Evolutionary conservation across 495 filamentous ascomycete species (phyloP), one percentile per base, ranked within the genome.

Genomic region (Astrothelium subdiscretum): DNA sequence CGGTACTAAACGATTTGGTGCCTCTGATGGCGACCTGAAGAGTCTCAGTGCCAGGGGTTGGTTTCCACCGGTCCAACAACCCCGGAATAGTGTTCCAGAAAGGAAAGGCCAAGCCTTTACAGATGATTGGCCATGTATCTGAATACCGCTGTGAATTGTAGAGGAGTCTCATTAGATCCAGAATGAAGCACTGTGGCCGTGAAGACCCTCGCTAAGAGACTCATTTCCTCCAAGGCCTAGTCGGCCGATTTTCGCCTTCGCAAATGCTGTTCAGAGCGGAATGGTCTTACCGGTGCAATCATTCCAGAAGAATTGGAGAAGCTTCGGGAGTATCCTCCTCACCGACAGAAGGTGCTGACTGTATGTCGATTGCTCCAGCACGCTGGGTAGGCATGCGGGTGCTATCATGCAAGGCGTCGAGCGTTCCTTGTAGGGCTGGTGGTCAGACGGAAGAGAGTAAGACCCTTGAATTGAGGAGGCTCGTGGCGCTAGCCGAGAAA

Each of bases 281-380:
- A 20, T 27, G 15, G 11, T 20, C 24, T 54, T 20, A 54, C 20
- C 29, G 24, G 29, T 26, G 48, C 8, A 2, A 27, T 29, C 24
- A 24, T 54, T 54, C 48, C 29, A 20, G 48, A 54, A 54, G 6
- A 11, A 20, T 54, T 20, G 20, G 20, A 29, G 48, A 27, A 54
- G 4, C 15, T 54, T 54, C 48, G 48, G 24, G 22, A 54, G 48
- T 26, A 54, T 54, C 48, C 24, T 20, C 20, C 24, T 54, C 48
- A 54, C 48, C 48, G 48, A 54, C 48, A 20, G 48, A 54, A 54
- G 24, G 48, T 54, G 48, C 48, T 54, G 48, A 54, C 48, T 26
- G 48, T 54, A 24, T 54, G 48, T 27, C 22, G 48, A 29, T 29
- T 54, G 48, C 22, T 29, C 48, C 48, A 15, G 6, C 11, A 8